Evolutionary conservation across 1,139 yeast genomes (phyloP).

Genomic region (Zygotorulaspora mrakii): DNA sequence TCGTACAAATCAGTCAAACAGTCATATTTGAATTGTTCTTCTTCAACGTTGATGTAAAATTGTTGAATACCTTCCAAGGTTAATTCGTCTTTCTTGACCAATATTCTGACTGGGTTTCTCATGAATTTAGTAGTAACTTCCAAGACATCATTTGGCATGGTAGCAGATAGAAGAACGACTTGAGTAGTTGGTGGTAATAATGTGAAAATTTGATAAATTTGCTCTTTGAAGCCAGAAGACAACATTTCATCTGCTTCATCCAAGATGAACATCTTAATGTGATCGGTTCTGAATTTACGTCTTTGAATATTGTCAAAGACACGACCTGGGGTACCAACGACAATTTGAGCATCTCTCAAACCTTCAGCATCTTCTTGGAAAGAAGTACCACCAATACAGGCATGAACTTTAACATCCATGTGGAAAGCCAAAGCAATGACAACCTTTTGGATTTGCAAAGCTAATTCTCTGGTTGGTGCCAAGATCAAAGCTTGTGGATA

Average conservation of each 20-base stretch:
- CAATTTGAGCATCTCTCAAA: conserved; percentile 85
- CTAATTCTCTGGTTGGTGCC: conserved; percentile 99
- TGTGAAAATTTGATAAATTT: conserved; percentile 94
- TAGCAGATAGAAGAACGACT: conserved; percentile 94
- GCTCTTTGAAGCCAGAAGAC: conserved; percentile 95
- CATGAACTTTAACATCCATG: conserved; percentile 92
- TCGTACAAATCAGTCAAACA: conserved; percentile 96
- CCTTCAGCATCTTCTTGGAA: conserved; percentile 89
- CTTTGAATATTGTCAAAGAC: conserved; percentile 96
- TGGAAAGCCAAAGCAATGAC: conserved; percentile 90
- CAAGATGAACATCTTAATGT: conserved; percentile 92
- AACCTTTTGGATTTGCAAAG: conserved; percentile 95
- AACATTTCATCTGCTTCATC: conserved; percentile 99
- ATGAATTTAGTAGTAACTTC: conserved; percentile 96
- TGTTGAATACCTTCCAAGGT: conserved; percentile 98
- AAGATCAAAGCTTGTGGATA: conserved; percentile 90
- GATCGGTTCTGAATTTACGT: conserved; percentile 82
- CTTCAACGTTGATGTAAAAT: conserved; percentile 89
- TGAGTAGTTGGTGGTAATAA: conserved; percentile 92
- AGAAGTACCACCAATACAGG: conserved; percentile 98
- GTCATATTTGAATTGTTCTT: conserved; percentile 90
- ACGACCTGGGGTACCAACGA: conserved; percentile 99
- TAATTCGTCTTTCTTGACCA: conserved; percentile 97
- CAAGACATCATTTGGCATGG: conserved; percentile 96
- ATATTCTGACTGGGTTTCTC: conserved; percentile 95